These are phyloP conservation scores for Sporothrix sp. DNA, from an alignment of 2,329 filamentous ascomycete species.

Conservation along the genomic window DNA sequence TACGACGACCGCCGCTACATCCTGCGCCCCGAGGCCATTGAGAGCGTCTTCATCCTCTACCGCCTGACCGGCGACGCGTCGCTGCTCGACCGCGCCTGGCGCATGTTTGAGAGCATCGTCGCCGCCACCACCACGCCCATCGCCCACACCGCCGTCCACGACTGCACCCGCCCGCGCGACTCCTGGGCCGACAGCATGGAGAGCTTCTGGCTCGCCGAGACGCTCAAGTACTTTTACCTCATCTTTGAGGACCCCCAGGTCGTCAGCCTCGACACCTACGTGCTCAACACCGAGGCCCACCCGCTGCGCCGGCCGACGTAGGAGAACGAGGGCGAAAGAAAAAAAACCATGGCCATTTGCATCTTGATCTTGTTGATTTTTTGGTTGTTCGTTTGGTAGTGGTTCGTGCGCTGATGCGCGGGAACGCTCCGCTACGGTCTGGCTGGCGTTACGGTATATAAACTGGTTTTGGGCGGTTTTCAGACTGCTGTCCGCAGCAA, in stretches of 20 bases:
- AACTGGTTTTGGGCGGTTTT: too few species aligned
- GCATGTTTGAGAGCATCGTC: constrained; percentile 61
- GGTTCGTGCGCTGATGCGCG: too few species aligned
- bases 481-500: too few species aligned
- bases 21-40: constrained; percentile 67
- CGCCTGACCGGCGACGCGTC: constrained; percentile 57
- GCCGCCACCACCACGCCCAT: constrained; percentile 39
- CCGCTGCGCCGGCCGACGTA: constrained; percentile 30
- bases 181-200: constrained; percentile 50
- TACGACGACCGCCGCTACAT: constrained; percentile 52
- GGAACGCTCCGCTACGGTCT: too few species aligned
- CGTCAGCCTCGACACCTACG: constrained; percentile 52
- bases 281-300: constrained; percentile 50
- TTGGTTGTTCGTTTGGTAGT: too few species aligned
- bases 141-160: constrained; percentile 46
- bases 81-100: constrained; percentile 62
- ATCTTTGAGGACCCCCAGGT: constrained; percentile 50
- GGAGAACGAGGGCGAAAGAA: not conserved
- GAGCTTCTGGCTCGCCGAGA: constrained; percentile 65
- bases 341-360: too few species aligned
- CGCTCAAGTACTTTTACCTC: constrained; percentile 57
- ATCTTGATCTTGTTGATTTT: not conserved
- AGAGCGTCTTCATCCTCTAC: constrained; percentile 71
- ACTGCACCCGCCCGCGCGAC: constrained; percentile 35
- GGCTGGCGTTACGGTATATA: too few species aligned